phyloP scores from a whole-genome alignment of 2,329 filamentous ascomycete species.

The Aureobasidium namibiae region DNA sequence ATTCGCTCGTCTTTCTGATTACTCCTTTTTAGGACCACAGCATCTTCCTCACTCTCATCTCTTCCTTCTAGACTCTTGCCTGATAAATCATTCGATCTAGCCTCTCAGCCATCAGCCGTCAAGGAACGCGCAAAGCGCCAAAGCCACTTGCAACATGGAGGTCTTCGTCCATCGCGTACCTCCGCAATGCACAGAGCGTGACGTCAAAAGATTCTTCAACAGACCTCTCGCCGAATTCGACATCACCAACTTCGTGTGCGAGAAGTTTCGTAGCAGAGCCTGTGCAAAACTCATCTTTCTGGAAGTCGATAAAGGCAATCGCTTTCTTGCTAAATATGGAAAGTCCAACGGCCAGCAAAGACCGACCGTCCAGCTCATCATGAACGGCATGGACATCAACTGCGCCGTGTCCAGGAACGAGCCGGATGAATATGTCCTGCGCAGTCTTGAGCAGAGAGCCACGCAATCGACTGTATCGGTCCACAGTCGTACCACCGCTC shows the following conservation, averaged over 20 bases:
- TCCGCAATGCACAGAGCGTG: conserved; percentile 31
- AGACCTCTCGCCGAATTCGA: conserved; percentile 30
- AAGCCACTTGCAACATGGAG: conserved; percentile 32
- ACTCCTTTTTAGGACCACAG: not conserved
- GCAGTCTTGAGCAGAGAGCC: conserved; percentile 19
- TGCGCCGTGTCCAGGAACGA: conserved; percentile 17
- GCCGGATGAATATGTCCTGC: conserved; percentile 20
- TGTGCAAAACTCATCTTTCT: conserved; percentile 42
- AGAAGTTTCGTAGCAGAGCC: conserved; percentile 33
- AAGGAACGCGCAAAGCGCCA: not conserved
- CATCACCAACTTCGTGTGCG: conserved; percentile 36
- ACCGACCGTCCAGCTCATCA: conserved; percentile 8
- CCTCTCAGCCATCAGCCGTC: too few relatives aligned
- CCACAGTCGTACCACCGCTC: not conserved
- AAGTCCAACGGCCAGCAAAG: conserved; percentile 15
- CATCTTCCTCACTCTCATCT: not conserved
- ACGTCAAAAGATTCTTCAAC: conserved; percentile 34
- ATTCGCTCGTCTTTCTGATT: not conserved
- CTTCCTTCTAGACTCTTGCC: not conserved
- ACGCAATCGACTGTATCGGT: conserved; percentile 10
- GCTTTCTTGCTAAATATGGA: conserved; percentile 35
- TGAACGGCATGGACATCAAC: conserved; percentile 16
- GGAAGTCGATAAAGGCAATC: conserved; percentile 29
- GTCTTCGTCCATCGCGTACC: conserved; percentile 39
- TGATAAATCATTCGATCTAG: too few relatives aligned